Conservation (phyloP, 2,329 filamentous ascomycete genomes). For the Cytospora leucostoma region DNA sequence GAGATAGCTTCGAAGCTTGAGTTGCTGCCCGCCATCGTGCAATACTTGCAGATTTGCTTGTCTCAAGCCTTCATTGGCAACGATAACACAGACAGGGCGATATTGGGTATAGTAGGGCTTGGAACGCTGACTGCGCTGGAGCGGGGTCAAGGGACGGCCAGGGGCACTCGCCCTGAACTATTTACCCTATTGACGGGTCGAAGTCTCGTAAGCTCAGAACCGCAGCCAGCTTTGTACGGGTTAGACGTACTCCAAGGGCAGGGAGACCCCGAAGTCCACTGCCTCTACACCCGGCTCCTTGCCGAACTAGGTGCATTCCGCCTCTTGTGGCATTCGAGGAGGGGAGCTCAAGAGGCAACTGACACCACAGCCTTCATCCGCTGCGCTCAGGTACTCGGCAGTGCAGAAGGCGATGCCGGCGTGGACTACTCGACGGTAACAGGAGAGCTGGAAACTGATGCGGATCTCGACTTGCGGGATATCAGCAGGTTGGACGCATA, state of each 20-base stretch:
- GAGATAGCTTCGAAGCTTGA: slow-evolving; percentile 20
- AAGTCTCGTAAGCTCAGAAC: background rate
- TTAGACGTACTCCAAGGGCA: background rate
- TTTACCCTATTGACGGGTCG: slow-evolving; percentile 30
- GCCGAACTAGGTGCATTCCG: slow-evolving; percentile 31
- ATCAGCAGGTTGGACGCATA: slow-evolving; percentile 21
- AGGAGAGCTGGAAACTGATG: slow-evolving; percentile 14
- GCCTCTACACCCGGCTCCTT: slow-evolving; percentile 24
- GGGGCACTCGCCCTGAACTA: slow-evolving; percentile 26
- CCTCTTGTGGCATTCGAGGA: slow-evolving; percentile 25
- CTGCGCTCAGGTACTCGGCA: slow-evolving; percentile 20
- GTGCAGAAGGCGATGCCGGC: background rate
- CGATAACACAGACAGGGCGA: background rate
- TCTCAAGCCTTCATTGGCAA: slow-evolving; percentile 7
- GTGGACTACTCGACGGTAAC: slow-evolving; percentile 13
- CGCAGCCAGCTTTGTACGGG: slow-evolving; percentile 24
- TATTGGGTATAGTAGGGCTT: background rate
- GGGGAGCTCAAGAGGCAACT: background rate
- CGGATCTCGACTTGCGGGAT: slow-evolving; percentile 17
- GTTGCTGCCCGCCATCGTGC: slow-evolving; percentile 27
- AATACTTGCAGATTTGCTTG: slow-evolving; percentile 29
- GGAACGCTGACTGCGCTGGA: slow-evolving; percentile 19
- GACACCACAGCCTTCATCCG: slow-evolving; percentile 15
- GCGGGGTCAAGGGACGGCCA: slow-evolving; percentile 13
- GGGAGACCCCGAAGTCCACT: background rate